phyloP scores from a whole-genome alignment of 176 grass and related monocot species.

The Zizania latifolia region DNA sequence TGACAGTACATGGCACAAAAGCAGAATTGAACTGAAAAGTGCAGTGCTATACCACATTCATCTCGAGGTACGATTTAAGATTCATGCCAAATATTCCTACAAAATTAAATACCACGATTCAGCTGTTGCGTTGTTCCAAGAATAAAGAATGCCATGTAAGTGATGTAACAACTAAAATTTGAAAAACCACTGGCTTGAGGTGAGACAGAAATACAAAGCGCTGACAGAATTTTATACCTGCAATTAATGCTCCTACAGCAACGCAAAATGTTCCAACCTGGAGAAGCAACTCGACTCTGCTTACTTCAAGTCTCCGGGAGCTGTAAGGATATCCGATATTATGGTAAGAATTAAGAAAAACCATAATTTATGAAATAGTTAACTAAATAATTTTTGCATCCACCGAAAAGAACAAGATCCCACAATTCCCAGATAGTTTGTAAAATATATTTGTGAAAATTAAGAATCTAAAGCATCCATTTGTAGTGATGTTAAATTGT shows the following conservation, averaged over 20 bases:
- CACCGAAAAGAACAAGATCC: neutral
- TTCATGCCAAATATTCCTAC: constrained; percentile 99
- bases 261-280: constrained; percentile 95
- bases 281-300: constrained; percentile 92
- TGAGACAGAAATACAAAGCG: neutral
- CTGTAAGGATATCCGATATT: constrained; percentile 45
- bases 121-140: neutral
- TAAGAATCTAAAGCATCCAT: neutral
- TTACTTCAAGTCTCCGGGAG: constrained; percentile 86
- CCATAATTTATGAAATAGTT: neutral
- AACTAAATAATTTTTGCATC: neutral
- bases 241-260: constrained; percentile 83
- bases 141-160: neutral
- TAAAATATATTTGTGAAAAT: neutral
- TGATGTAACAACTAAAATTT: neutral
- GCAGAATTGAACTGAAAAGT: constrained; percentile 10
- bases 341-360: neutral
- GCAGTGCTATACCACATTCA: constrained; percentile 53
- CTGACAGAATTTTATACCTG: constrained; percentile 54
- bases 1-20: neutral
- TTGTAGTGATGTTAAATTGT: neutral
- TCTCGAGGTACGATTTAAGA: constrained; percentile 79
- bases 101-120: neutral
- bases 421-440: neutral
- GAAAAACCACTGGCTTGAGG: neutral